Evolutionary conservation across 768 basidiomycete genomes (phyloP).

Genomic region (Solioccasus polychromus): DNA sequence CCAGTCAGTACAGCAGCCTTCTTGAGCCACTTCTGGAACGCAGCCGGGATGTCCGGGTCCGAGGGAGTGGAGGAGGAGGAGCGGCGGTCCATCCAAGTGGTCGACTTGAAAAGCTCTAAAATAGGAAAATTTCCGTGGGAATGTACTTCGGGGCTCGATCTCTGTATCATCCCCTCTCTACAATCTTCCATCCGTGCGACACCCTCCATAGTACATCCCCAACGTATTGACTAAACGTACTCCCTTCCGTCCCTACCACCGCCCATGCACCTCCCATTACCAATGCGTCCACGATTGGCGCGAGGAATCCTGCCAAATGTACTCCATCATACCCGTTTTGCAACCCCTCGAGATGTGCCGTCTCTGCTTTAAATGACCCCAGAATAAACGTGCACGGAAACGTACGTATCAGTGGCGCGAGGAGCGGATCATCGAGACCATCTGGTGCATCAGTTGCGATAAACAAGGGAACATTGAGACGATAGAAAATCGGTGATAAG

Average conservation of each 20-base stretch:
- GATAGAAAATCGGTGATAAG: constrained; percentile 26
- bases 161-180: constrained; percentile 48
- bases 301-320: constrained; percentile 42
- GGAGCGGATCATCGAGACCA: constrained; percentile 39
- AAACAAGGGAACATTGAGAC: constrained; percentile 59
- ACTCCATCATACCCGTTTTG: constrained; percentile 49
- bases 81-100: constrained; percentile 28
- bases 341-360: constrained; percentile 33
- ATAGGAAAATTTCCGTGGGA: no score
- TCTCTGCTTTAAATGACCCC: constrained; percentile 42
- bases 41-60: constrained; percentile 21
- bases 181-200: constrained; percentile 51
- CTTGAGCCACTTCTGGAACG: constrained; percentile 52
- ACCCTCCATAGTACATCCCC: constrained; percentile 64
- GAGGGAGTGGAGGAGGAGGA: constrained; percentile 22
- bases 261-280: constrained; percentile 55
- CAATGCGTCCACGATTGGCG: constrained; percentile 71
- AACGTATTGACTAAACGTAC: constrained; percentile 74
- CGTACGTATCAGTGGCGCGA: constrained; percentile 44
- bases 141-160: no score
- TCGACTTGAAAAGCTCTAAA: not conserved
- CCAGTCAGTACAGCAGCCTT: constrained; percentile 50
- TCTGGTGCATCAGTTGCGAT: constrained; percentile 58
- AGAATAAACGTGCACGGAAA: constrained; percentile 68
- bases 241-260: constrained; percentile 68